These are phyloP conservation scores for Leishmania amazonensis DNA, from an alignment of 208 protist species.

Conservation along the genomic window DNA sequence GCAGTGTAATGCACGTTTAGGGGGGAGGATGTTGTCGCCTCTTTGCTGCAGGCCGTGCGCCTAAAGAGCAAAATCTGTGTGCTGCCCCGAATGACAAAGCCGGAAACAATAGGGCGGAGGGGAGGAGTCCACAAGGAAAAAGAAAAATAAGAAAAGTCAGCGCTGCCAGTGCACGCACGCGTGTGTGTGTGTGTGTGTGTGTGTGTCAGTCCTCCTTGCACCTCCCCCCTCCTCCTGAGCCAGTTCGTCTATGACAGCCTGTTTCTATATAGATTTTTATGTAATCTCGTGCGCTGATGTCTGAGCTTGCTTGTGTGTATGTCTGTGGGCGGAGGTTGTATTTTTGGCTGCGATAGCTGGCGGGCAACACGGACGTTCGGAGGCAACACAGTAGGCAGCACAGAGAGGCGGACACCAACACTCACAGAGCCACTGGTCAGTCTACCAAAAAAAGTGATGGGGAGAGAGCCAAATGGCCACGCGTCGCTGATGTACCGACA, in stretches of 20 bases:
- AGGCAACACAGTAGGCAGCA: background rate
- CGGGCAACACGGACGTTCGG: background rate
- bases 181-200: background rate
- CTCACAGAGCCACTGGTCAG: background rate
- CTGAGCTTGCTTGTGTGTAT: conserved; percentile 5
- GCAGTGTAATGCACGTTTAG: background rate
- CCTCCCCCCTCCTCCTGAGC: background rate
- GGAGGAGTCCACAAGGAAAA: background rate
- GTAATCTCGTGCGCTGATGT: background rate
- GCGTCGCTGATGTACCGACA: background rate
- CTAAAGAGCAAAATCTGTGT: background rate
- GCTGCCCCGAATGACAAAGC: background rate
- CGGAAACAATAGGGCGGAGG: background rate
- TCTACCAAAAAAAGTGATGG: background rate
- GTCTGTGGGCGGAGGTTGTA: background rate
- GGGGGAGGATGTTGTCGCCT: background rate
- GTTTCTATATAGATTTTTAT: conserved; percentile 1
- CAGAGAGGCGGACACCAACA: background rate
- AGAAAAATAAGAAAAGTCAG: background rate
- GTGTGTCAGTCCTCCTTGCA: background rate
- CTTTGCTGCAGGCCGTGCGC: background rate
- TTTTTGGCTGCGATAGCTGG: background rate
- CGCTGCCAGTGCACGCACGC: background rate
- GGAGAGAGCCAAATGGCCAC: background rate
- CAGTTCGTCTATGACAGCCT: background rate